Evolutionary conservation across 768 basidiomycete species (phyloP).

Genomic region (Melanogaster broomeanus): DNA sequence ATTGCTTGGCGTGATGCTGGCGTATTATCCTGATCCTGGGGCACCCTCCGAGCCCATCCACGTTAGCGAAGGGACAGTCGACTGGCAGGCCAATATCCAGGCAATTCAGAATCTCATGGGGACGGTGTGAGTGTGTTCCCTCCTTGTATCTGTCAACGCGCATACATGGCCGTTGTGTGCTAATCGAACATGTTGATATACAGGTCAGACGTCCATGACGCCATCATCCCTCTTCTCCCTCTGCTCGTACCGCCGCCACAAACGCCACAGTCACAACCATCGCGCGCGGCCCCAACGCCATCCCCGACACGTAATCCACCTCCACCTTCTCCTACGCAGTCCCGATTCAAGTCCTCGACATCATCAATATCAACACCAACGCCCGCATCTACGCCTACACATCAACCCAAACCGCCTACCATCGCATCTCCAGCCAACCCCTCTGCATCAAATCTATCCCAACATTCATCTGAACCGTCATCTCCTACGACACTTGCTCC

Average conservation of each 20-base stretch:
- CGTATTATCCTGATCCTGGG: constrained; percentile 51
- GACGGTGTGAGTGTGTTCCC: constrained; percentile 51
- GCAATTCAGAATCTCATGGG: constrained; percentile 94
- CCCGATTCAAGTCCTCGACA: constrained; percentile 37
- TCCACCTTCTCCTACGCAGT: constrained; percentile 52
- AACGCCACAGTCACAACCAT: constrained; percentile 49
- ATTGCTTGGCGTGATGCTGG: constrained; percentile 66
- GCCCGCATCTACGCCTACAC: neutral
- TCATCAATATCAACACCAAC: constrained; percentile 5
- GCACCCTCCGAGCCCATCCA: constrained; percentile 38
- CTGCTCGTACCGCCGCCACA: constrained; percentile 50
- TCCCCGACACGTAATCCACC: constrained; percentile 56
- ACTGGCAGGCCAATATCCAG: constrained; percentile 88
- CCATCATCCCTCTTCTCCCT: constrained; percentile 47
- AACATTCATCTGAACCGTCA: neutral
- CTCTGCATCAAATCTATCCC: neutral
- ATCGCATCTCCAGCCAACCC: neutral
- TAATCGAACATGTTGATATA: neutral
- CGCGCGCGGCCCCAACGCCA: constrained; percentile 45
- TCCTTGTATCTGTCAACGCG: neutral
- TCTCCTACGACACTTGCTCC: no score
- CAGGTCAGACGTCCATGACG: constrained; percentile 65
- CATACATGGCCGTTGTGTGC: neutral
- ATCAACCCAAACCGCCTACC: constrained; percentile 27
- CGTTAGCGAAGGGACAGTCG: constrained; percentile 62